A percentile compares a stretch with the other conserved stretches of the same genome.
These are phyloP conservation scores for Graphium sp. DNA, from an alignment of 2,329 filamentous ascomycete genomes.

Conservation along the genomic window DNA sequence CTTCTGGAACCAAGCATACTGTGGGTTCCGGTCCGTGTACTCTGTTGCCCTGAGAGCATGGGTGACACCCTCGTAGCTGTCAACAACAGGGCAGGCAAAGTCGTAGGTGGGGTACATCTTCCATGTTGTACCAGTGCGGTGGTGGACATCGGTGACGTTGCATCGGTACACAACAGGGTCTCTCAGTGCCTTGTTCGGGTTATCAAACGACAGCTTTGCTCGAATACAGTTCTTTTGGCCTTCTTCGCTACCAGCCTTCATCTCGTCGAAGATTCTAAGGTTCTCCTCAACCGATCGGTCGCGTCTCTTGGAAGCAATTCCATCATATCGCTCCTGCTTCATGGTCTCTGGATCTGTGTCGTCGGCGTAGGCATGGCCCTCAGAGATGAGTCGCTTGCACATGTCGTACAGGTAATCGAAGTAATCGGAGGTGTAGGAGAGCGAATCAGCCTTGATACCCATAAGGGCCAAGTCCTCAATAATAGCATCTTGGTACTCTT, in stretches of 20 bases:
- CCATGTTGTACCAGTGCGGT: constrained; percentile 65
- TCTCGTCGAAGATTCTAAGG: constrained; percentile 71
- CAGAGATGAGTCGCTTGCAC: constrained; percentile 68
- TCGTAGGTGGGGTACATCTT: constrained; percentile 84
- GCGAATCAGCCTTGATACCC: constrained; percentile 74
- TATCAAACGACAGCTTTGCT: constrained; percentile 81
- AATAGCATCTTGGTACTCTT: constrained; percentile 89
- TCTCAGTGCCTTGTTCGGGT: constrained; percentile 88
- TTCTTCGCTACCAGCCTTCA: constrained; percentile 71
- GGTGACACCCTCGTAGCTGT: constrained; percentile 66
- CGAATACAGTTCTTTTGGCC: constrained; percentile 81
- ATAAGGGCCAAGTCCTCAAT: constrained; percentile 81
- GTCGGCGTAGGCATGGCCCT: constrained; percentile 83
- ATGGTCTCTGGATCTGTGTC: constrained; percentile 85
- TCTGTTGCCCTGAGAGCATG: constrained; percentile 73
- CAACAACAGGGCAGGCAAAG: constrained; percentile 69
- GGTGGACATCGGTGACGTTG: constrained; percentile 52
- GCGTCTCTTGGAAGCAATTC: constrained; percentile 65
- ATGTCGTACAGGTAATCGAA: constrained; percentile 84
- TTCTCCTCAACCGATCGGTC: constrained; percentile 70
- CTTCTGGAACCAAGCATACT: constrained; percentile 75
- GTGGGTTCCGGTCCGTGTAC: constrained; percentile 74
- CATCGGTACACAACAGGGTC: constrained; percentile 97
- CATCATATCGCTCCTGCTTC: constrained; percentile 69
- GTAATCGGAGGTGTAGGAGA: constrained; percentile 89